A percentile compares a stretch with the other conserved stretches of the same genome.
These are phyloP conservation scores for Persicaria maculosa DNA, from an alignment of 148 eudicot genomes.

Conservation along the genomic window DNA sequence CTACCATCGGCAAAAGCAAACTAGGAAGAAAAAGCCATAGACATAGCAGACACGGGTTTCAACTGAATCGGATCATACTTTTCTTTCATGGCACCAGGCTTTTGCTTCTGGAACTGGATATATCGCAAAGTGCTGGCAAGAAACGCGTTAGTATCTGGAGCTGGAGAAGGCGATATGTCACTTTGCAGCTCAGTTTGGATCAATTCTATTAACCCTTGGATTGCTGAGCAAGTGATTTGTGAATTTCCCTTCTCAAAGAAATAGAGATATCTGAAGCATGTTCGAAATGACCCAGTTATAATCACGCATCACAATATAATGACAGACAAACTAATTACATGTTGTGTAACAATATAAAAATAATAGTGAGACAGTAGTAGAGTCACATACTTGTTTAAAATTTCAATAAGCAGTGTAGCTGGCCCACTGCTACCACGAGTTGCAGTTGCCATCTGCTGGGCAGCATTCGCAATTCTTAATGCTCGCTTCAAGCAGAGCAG, in stretches of 20 bases:
- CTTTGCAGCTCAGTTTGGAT: slow-evolving; percentile 87
- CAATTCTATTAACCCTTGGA: slow-evolving; percentile 77
- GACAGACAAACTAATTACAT: not conserved
- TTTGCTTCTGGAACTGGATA: slow-evolving; percentile 94
- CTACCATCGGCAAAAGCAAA: not conserved
- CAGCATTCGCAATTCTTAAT: slow-evolving; percentile 94
- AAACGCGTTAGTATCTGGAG: slow-evolving; percentile 60
- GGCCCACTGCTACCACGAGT: slow-evolving; percentile 98
- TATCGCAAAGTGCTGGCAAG: slow-evolving; percentile 77
- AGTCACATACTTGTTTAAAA: slow-evolving; percentile 81
- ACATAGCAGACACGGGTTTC: not conserved
- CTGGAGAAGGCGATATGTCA: slow-evolving; percentile 35
- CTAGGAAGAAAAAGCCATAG: not conserved
- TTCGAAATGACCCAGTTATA: not conserved
- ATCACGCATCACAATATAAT: not conserved
- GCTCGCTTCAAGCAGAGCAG: slow-evolving; percentile 91
- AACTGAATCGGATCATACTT: slow-evolving; percentile 56
- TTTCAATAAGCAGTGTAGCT: slow-evolving; percentile 85
- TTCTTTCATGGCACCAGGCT: slow-evolving; percentile 91
- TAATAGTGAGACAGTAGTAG: slow-evolving; percentile 4
- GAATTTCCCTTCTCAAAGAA: slow-evolving; percentile 89
- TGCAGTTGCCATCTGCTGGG: slow-evolving; percentile 93
- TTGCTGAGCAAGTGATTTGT: slow-evolving; percentile 59
- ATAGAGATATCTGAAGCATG: slow-evolving; percentile 66
- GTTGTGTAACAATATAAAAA: not conserved